Evolutionary conservation across 2,329 filamentous ascomycete genomes (phyloP).

Genomic region (Lasiodiplodia theobromae): DNA sequence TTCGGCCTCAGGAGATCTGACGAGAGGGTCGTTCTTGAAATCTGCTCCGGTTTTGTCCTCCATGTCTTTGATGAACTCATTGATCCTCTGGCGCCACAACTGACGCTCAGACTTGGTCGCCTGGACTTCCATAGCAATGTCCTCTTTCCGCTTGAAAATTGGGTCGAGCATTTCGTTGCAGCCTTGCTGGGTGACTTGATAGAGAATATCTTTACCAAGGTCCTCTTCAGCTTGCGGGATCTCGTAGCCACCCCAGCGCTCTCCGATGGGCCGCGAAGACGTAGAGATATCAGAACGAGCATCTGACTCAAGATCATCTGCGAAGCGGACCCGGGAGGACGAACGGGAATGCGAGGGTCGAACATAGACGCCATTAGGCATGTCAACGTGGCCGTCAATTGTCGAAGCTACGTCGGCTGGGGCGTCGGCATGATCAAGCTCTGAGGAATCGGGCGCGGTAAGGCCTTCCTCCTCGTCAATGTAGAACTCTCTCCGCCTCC

Average conservation of each 20-base stretch:
- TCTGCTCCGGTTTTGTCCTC: constrained; percentile 36
- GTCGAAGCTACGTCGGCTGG: background rate
- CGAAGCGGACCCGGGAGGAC: constrained; percentile 80
- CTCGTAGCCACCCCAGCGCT: constrained; percentile 79
- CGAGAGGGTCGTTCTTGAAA: constrained; percentile 29
- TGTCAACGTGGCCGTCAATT: constrained; percentile 54
- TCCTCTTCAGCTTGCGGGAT: constrained; percentile 82
- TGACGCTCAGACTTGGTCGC: constrained; percentile 42
- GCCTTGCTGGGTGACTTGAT: constrained; percentile 88
- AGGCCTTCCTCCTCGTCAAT: constrained; percentile 85
- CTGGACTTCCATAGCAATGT: constrained; percentile 72
- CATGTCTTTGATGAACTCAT: constrained; percentile 20
- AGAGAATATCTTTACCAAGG: constrained; percentile 85
- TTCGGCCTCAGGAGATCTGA: constrained; percentile 23
- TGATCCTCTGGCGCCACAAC: constrained; percentile 27
- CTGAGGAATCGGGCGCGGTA: background rate
- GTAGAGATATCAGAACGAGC: constrained; percentile 74
- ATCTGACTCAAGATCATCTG: constrained; percentile 75
- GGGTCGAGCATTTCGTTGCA: constrained; percentile 91
- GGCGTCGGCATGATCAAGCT: background rate
- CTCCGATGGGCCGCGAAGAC: constrained; percentile 70
- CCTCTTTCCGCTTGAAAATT: constrained; percentile 83
- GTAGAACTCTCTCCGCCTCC: constrained; percentile 81
- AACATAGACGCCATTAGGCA: background rate
- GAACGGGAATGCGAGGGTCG: constrained; percentile 63